Percentiles rank a stretch among this genome's conserved stretches.
These are phyloP conservation scores for Calonectria hongkongensis DNA, from an alignment of 2,329 filamentous ascomycete species.

Conservation along the genomic window DNA sequence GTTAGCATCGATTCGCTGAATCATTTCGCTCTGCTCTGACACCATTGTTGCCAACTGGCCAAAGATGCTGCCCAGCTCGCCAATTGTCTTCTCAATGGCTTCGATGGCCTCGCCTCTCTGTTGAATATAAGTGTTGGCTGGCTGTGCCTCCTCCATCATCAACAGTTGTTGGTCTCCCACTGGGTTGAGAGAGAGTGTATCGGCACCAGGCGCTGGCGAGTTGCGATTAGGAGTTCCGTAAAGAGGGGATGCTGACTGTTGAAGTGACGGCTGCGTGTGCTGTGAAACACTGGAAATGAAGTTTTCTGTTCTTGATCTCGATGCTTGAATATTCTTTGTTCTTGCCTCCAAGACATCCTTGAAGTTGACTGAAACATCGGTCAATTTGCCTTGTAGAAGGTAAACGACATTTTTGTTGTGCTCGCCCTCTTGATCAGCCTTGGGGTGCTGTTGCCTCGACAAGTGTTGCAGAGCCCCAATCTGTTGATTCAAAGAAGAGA, in stretches of 20 bases:
- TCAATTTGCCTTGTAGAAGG: constrained; percentile 91
- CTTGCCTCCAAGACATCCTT: constrained; percentile 97
- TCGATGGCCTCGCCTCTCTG: constrained; percentile 97
- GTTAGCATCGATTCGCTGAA: constrained; percentile 97
- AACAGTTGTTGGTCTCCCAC: constrained; percentile 89
- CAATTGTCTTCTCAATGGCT: constrained; percentile 96
- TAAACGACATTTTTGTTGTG: constrained; percentile 99
- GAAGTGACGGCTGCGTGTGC: constrained; percentile 80
- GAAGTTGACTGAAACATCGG: constrained; percentile 95
- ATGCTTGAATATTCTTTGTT: constrained; percentile 98
- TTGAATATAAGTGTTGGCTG: constrained; percentile 91
- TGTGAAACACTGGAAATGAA: constrained; percentile 94
- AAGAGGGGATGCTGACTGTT: constrained; percentile 87
- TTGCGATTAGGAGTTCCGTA: constrained; percentile 86
- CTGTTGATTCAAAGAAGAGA: constrained; percentile 88
- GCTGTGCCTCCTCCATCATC: constrained; percentile 92
- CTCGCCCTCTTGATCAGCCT: constrained; percentile 88
- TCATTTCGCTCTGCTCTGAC: constrained; percentile 97
- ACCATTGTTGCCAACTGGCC: constrained; percentile 98
- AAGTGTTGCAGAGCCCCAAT: constrained; percentile 89
- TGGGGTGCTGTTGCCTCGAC: constrained; percentile 84
- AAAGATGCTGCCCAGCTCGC: constrained; percentile 92
- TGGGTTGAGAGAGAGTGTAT: constrained; percentile 89
- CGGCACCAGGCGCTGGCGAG: constrained; percentile 79
- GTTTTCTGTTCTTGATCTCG: constrained; percentile 93